Base-by-base conservation (phyloP, 805 yeast species). In the Peterozyma xylosa region DNA sequence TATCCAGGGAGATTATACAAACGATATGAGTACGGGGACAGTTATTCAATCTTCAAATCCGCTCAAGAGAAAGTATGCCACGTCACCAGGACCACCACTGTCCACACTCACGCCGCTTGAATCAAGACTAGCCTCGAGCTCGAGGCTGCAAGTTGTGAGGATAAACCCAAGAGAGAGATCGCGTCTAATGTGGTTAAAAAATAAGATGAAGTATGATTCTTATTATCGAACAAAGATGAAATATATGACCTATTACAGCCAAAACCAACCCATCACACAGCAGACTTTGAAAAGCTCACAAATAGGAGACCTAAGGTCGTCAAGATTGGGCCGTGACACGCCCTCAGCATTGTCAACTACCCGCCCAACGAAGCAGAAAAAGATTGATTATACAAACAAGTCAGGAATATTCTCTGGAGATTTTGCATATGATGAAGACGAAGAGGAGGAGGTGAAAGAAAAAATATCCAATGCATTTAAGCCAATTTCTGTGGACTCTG, bases 201-300 rank as follows among this genome's bases (percentile, higher is more conserved):
- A 41, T n/a, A 44, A 44, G 29, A 44, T 44, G 46, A 44, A 44
- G 18, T 32, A 39, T 30, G 46, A 44, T 33, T 42, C 46, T 17
- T 44, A 44, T 37, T 44, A 44, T 35, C 36, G 29, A 30, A 21
- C 41, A 7, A 44, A 40, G 21, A 44, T 44, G 46, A 44, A 44
- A n/a, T 44, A 44, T 33, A 33, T 44, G 43, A 44, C 39, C 33
- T 36, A 40, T 29, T 44, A 40, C 16, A 40, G 37, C 17, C 41
- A 39, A 29, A 42, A 34, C 21, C 13, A 35, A 30, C 10, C 14
- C 9, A 14, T 18, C 13, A 37, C 27, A 21, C 27, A 21, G 7
- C 27, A 21, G 27, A 21, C 27, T 5, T 21, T 21, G 27, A 21
- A 15, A 39, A 35, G 29, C 32, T 38, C 10, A 30, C 11, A n/a